These are phyloP conservation scores for Phytophthora pisi DNA, from an alignment of 352 stramenopile species.

Conservation along the genomic window DNA sequence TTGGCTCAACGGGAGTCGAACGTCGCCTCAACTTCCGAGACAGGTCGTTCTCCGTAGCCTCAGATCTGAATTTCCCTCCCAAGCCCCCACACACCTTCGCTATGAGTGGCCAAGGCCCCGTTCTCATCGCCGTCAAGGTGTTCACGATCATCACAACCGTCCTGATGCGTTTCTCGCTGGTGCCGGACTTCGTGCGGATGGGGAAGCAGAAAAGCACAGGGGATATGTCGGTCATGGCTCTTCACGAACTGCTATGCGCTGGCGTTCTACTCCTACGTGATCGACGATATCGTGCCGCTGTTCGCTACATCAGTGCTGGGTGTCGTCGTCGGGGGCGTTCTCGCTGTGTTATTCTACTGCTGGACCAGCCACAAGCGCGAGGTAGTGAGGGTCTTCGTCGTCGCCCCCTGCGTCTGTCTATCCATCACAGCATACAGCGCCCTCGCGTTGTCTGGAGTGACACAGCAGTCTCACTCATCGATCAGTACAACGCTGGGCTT, in stretches of 20 bases:
- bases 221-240: slow-evolving; percentile 30
- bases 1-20: too few relatives aligned
- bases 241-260: slow-evolving; percentile 31
- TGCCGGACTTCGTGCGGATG: slow-evolving; percentile 32
- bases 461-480: slow-evolving; percentile 24
- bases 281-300: slow-evolving; percentile 25
- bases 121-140: slow-evolving; percentile 3
- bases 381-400: too few relatives aligned
- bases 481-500: slow-evolving; percentile 22
- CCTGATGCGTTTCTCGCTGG: slow-evolving; percentile 34
- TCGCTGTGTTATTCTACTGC: slow-evolving; percentile 20
- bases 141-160: slow-evolving; percentile 36
- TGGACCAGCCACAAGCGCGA: slow-evolving; percentile 13
- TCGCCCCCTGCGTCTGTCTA: too few relatives aligned
- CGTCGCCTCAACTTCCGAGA: too few relatives aligned
- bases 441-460: slow-evolving; percentile 34
- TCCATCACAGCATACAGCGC: slow-evolving; percentile 42
- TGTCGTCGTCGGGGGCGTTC: slow-evolving; percentile 9
- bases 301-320: slow-evolving; percentile 23
- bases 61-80: too few relatives aligned
- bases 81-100: too few relatives aligned
- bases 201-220: slow-evolving; percentile 22
- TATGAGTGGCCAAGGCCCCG: slow-evolving; percentile 12
- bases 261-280: slow-evolving; percentile 29
- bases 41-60: too few relatives aligned